phyloP scores from a whole-genome alignment of 352 stramenopile genomes.

The Pythium plurisporium region DNA sequence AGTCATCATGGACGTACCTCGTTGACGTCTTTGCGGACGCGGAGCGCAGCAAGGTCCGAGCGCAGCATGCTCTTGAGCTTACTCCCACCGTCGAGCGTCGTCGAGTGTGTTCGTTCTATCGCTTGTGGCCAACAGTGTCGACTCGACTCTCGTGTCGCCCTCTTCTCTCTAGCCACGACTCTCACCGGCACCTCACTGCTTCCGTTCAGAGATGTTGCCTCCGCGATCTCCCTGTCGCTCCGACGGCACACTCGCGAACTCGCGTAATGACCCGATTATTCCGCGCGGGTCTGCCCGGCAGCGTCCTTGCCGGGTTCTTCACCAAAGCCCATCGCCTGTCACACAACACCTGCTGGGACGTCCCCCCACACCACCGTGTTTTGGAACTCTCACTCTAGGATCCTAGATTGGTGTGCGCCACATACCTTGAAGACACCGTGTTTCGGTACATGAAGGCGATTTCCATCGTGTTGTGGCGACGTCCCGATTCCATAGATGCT shows the following conservation, averaged over 20 bases:
- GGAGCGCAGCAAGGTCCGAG: slow-evolving; percentile 71
- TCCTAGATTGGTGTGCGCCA: slow-evolving; percentile 4
- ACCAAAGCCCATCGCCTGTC: slow-evolving; percentile 18
- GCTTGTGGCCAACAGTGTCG: not conserved
- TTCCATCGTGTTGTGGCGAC: not conserved
- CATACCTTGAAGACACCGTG: slow-evolving; percentile 3
- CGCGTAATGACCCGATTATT: slow-evolving; percentile 10
- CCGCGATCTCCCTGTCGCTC: not conserved
- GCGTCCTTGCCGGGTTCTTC: not conserved
- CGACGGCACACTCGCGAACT: not conserved
- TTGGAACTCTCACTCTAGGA: not conserved
- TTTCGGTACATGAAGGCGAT: not conserved
- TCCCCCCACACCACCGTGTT: slow-evolving; percentile 5
- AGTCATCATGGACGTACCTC: slow-evolving; percentile 34
- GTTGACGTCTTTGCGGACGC: slow-evolving; percentile 84
- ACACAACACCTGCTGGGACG: slow-evolving; percentile 20
- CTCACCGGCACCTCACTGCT: not conserved
- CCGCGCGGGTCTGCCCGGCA: not conserved
- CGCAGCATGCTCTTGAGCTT: slow-evolving; percentile 37
- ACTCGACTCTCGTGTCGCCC: not conserved
- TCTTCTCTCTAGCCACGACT: not conserved
- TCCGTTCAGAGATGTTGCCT: not conserved
- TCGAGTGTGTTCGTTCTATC: not conserved
- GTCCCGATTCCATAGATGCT: not conserved
- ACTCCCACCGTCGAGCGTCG: not conserved